phyloP scores from a whole-genome alignment of 2,329 filamentous ascomycete species.

The Fusarium sp. region DNA sequence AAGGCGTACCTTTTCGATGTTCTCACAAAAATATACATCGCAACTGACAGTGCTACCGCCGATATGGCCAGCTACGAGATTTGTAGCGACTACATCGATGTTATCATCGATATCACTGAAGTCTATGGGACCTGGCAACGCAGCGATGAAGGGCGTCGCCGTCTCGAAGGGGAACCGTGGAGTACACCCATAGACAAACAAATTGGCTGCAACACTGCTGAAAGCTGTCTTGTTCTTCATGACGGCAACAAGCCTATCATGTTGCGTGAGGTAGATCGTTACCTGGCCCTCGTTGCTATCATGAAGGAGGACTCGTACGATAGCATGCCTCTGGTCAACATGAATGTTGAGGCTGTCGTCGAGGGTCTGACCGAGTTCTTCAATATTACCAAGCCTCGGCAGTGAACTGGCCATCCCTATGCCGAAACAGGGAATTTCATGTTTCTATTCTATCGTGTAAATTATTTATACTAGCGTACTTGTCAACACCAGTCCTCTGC shows the following conservation, averaged over 20 bases:
- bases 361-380: constrained; percentile 85
- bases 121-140: constrained; percentile 85
- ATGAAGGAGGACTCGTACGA: constrained; percentile 89
- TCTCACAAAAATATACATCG: constrained; percentile 98
- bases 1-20: constrained; percentile 99
- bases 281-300: constrained; percentile 84
- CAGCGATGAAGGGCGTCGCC: constrained; percentile 65
- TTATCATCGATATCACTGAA: constrained; percentile 96
- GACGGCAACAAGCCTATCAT: constrained; percentile 74
- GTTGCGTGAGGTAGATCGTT: constrained; percentile 77
- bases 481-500: constrained; percentile 25
- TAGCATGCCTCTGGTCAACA: constrained; percentile 85
- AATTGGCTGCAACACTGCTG: constrained; percentile 73
- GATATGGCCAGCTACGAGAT: constrained; percentile 98
- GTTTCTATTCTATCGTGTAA: constrained; percentile 30
- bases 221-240: constrained; percentile 76
- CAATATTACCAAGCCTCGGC: constrained; percentile 72
- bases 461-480: constrained; percentile 43
- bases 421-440: not conserved
- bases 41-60: constrained; percentile 91
- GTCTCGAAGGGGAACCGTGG: constrained; percentile 71
- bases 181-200: constrained; percentile 73
- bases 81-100: constrained; percentile 98
- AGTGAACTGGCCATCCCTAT: constrained; percentile 38
- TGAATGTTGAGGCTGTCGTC: constrained; percentile 87